These are phyloP conservation scores for Phytopythium sindhum DNA, from an alignment of 352 stramenopile species.

Conservation along the genomic window DNA sequence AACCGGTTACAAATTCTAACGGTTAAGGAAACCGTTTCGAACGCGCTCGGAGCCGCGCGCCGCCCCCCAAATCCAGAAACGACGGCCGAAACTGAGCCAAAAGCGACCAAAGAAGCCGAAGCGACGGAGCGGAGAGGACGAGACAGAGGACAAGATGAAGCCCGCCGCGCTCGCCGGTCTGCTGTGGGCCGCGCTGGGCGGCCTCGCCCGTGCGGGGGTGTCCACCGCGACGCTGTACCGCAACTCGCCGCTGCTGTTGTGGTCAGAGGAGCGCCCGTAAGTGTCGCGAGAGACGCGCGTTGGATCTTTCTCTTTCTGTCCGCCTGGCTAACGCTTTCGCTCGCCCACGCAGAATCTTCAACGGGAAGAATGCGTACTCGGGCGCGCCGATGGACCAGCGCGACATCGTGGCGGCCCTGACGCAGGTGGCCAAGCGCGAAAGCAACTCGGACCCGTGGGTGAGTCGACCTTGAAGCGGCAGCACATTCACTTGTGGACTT, in stretches of 20 bases:
- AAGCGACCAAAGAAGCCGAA: background rate
- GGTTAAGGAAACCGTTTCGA: too few relatives aligned
- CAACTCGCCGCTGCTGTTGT: conserved; percentile 62
- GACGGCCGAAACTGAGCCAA: background rate
- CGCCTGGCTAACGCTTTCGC: background rate
- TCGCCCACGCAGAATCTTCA: conserved; percentile 35
- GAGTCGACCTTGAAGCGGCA: conserved; percentile 2
- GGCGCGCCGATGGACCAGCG: conserved; percentile 40
- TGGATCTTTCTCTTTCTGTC: conserved; percentile 2
- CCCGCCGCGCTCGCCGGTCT: conserved; percentile 11
- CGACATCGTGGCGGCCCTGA: conserved; percentile 30
- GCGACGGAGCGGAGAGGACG: background rate
- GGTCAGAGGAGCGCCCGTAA: conserved; percentile 54
- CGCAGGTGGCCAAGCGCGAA: conserved; percentile 21
- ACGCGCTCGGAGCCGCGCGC: too few relatives aligned
- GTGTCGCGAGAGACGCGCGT: conserved; percentile 15
- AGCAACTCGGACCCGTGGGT: conserved; percentile 36
- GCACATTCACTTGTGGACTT: too few relatives aligned
- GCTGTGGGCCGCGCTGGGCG: conserved; percentile 23
- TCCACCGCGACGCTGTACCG: conserved; percentile 29
- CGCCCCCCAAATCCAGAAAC: background rate
- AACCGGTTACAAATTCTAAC: too few relatives aligned
- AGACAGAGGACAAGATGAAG: conserved; percentile 24
- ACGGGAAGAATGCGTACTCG: conserved; percentile 39
- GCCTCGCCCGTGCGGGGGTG: conserved; percentile 12